phyloP scores from a whole-genome alignment of 176 grass and related monocot genomes.

The Triticum urartu region DNA sequence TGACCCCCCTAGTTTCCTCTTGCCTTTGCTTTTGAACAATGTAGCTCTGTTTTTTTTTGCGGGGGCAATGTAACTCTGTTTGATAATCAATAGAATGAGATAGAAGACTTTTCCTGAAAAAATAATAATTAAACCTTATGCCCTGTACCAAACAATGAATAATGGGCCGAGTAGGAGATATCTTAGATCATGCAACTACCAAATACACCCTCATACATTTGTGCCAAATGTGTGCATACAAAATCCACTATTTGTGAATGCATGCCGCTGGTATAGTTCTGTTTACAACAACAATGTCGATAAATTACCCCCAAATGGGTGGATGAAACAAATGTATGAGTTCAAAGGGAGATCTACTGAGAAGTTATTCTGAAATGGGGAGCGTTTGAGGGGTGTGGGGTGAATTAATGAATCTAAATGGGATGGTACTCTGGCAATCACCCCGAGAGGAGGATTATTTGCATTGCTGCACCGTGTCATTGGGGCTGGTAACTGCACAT shows the following conservation, averaged over 20 bases:
- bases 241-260: background rate
- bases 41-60: too few species aligned
- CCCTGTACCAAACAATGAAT: too few species aligned
- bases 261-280: background rate
- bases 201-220: conserved; percentile 11
- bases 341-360: background rate
- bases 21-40: too few species aligned
- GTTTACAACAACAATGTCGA: conserved; percentile 1
- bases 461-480: conserved; percentile 76
- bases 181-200: too few species aligned
- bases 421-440: background rate
- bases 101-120: too few species aligned
- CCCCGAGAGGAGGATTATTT: conserved; percentile 46
- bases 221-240: background rate
- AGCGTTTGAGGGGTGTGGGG: background rate
- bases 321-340: background rate
- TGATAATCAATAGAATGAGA: too few species aligned
- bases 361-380: background rate
- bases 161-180: too few species aligned
- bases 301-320: background rate
- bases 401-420: background rate
- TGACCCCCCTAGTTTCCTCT: too few species aligned
- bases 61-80: too few species aligned
- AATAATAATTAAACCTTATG: too few species aligned
- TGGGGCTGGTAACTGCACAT: conserved; percentile 72